Conservation (phyloP, 2,329 filamentous ascomycete species). For the Alternaria burnsii region DNA sequence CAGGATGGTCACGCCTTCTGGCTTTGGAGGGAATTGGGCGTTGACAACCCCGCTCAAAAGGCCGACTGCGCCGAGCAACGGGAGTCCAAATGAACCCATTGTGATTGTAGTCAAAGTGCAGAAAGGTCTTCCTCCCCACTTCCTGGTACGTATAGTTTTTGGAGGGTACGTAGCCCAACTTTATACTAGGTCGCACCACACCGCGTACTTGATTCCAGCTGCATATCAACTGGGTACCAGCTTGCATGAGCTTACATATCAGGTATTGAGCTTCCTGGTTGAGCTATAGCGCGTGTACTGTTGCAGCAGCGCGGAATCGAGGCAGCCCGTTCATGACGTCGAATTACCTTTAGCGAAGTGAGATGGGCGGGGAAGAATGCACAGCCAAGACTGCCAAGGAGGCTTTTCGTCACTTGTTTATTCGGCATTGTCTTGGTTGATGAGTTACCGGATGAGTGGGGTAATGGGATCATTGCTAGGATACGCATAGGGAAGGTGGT, state of each 20-base stretch:
- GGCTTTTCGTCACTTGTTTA: conserved; percentile 16
- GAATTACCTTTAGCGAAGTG: conserved; percentile 13
- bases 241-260: conserved; percentile 20
- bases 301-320: conserved; percentile 20
- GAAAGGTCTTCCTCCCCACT: neutral
- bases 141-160: neutral
- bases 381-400: conserved; percentile 34
- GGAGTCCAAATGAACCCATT: conserved; percentile 19
- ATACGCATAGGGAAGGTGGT: conserved; percentile 15
- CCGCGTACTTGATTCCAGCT: neutral
- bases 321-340: conserved; percentile 27
- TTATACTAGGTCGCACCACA: neutral
- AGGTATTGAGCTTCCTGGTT: conserved; percentile 37
- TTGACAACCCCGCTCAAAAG: conserved; percentile 20
- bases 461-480: neutral
- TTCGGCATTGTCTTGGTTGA: conserved; percentile 3
- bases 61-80: conserved; percentile 25
- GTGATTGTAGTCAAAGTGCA: neutral
- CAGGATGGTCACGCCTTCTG: conserved; percentile 50
- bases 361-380: conserved; percentile 27
- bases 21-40: conserved; percentile 53
- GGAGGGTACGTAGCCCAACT: neutral
- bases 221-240: conserved; percentile 8
- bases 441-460: neutral
- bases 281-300: conserved; percentile 22